These are phyloP conservation scores for Aspergillus coremiiformis DNA, from an alignment of 495 filamentous ascomycete species.

Conservation along the genomic window DNA sequence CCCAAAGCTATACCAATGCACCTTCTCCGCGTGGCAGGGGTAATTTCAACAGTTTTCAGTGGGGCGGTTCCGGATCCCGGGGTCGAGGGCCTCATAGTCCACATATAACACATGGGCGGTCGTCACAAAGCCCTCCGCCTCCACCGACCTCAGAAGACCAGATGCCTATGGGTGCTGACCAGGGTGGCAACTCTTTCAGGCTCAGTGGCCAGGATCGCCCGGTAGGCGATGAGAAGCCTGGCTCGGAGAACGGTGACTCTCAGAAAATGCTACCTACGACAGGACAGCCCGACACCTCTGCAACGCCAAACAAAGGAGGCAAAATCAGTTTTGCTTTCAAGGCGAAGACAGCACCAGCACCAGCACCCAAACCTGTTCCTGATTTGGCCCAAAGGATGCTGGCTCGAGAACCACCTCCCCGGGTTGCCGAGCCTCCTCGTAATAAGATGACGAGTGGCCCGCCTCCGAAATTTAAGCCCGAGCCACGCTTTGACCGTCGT, in stretches of 20 bases:
- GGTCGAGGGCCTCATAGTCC: slow-evolving; percentile 29
- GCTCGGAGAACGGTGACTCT: slow-evolving; percentile 17
- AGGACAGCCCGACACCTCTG: slow-evolving; percentile 40
- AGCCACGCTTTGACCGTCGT: slow-evolving; percentile 36
- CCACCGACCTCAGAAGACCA: slow-evolving; percentile 26
- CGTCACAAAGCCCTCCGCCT: slow-evolving; percentile 21
- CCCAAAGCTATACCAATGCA: slow-evolving; percentile 22
- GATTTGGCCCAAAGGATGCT: slow-evolving; percentile 65
- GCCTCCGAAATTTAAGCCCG: slow-evolving; percentile 36
- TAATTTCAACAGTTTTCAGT: slow-evolving; percentile 55
- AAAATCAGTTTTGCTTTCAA: slow-evolving; percentile 91
- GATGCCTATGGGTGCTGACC: slow-evolving; percentile 33
- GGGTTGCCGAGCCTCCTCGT: slow-evolving; percentile 33
- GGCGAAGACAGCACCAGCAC: slow-evolving; percentile 52
- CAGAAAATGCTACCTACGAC: slow-evolving; percentile 44
- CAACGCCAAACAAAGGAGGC: slow-evolving; percentile 50
- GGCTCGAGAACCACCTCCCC: slow-evolving; percentile 39
- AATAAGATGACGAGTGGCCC: slow-evolving; percentile 33
- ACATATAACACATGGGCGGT: slow-evolving; percentile 20
- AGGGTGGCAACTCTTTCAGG: slow-evolving; percentile 55
- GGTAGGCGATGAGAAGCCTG: slow-evolving; percentile 51
- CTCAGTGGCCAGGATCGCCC: slow-evolving; percentile 53
- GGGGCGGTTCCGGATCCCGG: slow-evolving; percentile 42
- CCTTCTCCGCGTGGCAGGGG: slow-evolving; percentile 26
- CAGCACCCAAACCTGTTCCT: slow-evolving; percentile 58